These are phyloP conservation scores for Tylopilus balloui DNA, from an alignment of 768 basidiomycete genomes.

Conservation along the genomic window DNA sequence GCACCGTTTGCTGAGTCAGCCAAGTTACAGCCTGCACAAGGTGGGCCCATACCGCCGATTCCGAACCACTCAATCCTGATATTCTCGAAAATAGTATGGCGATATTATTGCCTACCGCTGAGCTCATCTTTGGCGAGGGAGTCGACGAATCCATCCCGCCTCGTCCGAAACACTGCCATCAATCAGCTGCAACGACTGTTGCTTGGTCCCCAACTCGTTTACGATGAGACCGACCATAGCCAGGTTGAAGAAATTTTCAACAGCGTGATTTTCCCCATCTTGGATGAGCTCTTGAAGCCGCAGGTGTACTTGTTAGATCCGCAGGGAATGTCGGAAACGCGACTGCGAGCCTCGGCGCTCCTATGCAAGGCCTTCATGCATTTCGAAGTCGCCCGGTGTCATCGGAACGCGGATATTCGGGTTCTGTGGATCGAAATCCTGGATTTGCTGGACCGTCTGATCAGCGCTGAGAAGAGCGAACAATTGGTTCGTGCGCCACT, in stretches of 20 bases:
- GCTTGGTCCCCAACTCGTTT: conserved; percentile 66
- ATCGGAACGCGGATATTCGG: conserved; percentile 56
- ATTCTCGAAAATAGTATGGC: conserved; percentile 58
- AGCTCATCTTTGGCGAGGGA: conserved; percentile 72
- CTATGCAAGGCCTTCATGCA: conserved; percentile 96
- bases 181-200: conserved; percentile 79
- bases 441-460: conserved; percentile 83
- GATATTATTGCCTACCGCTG: conserved; percentile 68
- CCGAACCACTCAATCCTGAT: conserved; percentile 1
- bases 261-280: conserved; percentile 81
- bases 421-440: conserved; percentile 86
- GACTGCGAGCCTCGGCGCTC: conserved; percentile 81
- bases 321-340: conserved; percentile 85
- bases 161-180: conserved; percentile 79
- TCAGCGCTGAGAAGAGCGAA: conserved; percentile 80
- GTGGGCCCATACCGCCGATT: conserved; percentile 13
- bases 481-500: conserved; percentile 55
- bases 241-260: conserved; percentile 85
- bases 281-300: conserved; percentile 87
- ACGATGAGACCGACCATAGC: conserved; percentile 51
- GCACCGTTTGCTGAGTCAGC: conserved; percentile 50
- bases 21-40: conserved; percentile 35
- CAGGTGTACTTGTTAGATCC: conserved; percentile 77
- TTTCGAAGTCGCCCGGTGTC: conserved; percentile 71
- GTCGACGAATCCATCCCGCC: conserved; percentile 77